Conservation (phyloP, 2,329 filamentous ascomycete genomes). For the Apiospora arundinis region DNA sequence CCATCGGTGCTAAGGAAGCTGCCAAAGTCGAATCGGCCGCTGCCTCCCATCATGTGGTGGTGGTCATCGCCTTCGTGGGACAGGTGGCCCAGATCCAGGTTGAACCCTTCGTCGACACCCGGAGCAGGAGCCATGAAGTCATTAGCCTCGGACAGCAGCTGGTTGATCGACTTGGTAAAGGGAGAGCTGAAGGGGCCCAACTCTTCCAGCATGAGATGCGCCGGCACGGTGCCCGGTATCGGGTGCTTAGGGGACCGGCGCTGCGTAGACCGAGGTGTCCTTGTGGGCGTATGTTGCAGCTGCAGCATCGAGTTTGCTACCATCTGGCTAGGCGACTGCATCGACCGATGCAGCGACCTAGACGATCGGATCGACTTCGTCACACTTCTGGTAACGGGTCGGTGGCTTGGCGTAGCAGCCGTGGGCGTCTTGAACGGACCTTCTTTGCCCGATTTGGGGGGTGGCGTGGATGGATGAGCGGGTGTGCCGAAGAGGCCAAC, state of each 20-base stretch:
- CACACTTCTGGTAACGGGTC: slow-evolving; percentile 66
- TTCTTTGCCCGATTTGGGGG: slow-evolving; percentile 54
- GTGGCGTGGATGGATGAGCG: slow-evolving; percentile 58
- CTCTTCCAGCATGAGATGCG: slow-evolving; percentile 23
- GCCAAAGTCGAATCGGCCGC: slow-evolving; percentile 52
- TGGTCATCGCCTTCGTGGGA: slow-evolving; percentile 44
- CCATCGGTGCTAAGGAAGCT: slow-evolving; percentile 55
- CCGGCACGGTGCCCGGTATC: slow-evolving; percentile 26
- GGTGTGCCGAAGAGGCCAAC: slow-evolving; percentile 71
- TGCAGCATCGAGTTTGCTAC: slow-evolving; percentile 32
- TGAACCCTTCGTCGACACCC: slow-evolving; percentile 43
- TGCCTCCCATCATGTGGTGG: slow-evolving; percentile 33
- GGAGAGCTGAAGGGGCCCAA: slow-evolving; percentile 22
- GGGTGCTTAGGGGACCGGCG: slow-evolving; percentile 50
- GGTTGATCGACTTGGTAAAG: slow-evolving; percentile 54
- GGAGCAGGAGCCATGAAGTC: slow-evolving; percentile 49
- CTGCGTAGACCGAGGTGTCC: slow-evolving; percentile 46
- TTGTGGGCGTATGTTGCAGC: slow-evolving; percentile 56
- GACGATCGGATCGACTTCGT: slow-evolving; percentile 61
- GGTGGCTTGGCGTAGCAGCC: slow-evolving; percentile 65
- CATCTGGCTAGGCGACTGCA: slow-evolving; percentile 52
- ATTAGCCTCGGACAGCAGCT: slow-evolving; percentile 65
- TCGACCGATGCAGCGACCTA: slow-evolving; percentile 46
- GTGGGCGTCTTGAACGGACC: slow-evolving; percentile 67
- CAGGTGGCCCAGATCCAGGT: slow-evolving; percentile 51